Evolutionary conservation across 2,329 filamentous ascomycete genomes (phyloP), one percentile per base, ranked within the genome.

Genomic region (Nannizziopsis arthrosporioides): DNA sequence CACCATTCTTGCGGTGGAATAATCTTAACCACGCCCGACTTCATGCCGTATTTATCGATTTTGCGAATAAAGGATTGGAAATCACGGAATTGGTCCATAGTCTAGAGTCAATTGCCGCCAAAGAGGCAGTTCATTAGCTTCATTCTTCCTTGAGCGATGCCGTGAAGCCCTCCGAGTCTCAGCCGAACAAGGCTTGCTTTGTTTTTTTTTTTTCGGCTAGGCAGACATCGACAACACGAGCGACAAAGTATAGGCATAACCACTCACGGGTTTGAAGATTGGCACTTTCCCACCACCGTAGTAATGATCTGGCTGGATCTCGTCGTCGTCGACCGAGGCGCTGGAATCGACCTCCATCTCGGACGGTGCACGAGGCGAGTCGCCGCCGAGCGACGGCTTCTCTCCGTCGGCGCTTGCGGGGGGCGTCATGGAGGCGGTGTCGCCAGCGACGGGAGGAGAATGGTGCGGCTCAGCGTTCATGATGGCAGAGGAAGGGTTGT

Each of bases 31-130:
- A 98, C 95, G 32, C 92, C 92, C 17, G 88, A 92, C 68, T 87
- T 86, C 92, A 98, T 98, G 59, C 92, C 92, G 64, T 94, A 94
- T 55, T 81, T 79, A 65, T 98, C 86, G 53, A 98, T 80, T 66
- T 86, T 89, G 61, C 81, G 79, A 74, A 96, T 84, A 64, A 93
- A 96, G 63, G 78, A 80, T 68, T 90, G 84, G 67, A 98, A 98
- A 68, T 92, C 86, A 61, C 81, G 81, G 69, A 96, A 96, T 68
- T 98, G 88, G 53, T 84, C 77, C 86, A 95, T 94, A 51, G 84
- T 90, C 67, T 81, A 56, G 52, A 27, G 37, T 27, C 18, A 48
- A 40, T 36, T 18, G 12, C 14, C 11, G n/a, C 10, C 12, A 34
- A 32, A 14, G 30, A 11, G 8, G n/a, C 17, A 47, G 22, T 31